Evolutionary conservation across 2,329 filamentous ascomycete species (phyloP).

Genomic region (Colletotrichum costaricense): DNA sequence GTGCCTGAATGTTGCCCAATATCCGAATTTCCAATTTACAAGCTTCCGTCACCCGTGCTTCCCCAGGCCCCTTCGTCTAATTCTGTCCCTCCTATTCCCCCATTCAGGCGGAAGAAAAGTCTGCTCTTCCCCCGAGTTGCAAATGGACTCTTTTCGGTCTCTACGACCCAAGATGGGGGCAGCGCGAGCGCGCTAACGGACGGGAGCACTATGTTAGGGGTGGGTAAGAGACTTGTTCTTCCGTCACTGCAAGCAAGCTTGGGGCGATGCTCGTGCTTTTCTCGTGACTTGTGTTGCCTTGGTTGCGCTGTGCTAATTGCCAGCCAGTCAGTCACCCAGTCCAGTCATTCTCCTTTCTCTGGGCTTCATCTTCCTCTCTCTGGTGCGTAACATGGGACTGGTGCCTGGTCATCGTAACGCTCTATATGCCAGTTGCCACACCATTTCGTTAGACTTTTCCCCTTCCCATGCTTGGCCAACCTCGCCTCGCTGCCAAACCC

Average conservation of each 20-base stretch:
- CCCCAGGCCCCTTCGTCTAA: neutral
- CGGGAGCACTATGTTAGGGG: constrained; percentile 19
- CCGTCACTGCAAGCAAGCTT: neutral
- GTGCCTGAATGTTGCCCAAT: neutral
- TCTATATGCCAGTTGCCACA: neutral
- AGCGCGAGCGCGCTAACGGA: neutral
- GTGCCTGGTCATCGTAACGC: neutral
- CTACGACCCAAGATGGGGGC: neutral
- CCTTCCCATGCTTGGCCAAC: neutral
- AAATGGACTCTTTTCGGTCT: neutral
- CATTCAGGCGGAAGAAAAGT: neutral
- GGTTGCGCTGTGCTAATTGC: neutral
- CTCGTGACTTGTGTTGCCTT: neutral
- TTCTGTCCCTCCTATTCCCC: neutral
- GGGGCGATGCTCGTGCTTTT: neutral
- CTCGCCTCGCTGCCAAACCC: neutral
- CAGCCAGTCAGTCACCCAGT: neutral
- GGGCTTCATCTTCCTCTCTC: neutral
- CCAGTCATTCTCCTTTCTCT: no score
- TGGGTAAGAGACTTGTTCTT: neutral
- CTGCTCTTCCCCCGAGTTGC: neutral
- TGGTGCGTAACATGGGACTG: neutral
- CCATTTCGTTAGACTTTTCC: neutral
- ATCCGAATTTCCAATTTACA: neutral
- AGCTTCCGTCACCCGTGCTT: neutral